Base-by-base conservation (phyloP, 192 early-diverging fungal genomes). In the Fimicolochytrium jonesii region DNA sequence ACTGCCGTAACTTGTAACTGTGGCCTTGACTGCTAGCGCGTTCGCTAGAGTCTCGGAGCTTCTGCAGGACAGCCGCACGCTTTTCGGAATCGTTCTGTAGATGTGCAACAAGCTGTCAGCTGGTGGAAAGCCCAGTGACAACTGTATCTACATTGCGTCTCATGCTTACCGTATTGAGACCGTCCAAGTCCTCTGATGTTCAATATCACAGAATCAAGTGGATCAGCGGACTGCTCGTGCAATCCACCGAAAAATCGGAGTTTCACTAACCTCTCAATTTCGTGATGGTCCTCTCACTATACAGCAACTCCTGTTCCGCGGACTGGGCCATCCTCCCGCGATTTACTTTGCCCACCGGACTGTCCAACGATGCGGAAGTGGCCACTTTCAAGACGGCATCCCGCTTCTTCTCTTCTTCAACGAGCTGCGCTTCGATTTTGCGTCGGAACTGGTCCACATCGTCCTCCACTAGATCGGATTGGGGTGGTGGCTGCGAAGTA, bases 1-100 rank as follows among this genome's bases (percentile, higher is more conserved):
- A 73, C 56, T 78, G 76, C 23, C 70, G 43, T 15, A 55, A 41
- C 45, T 69, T 76, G 49, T 76, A 76, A 6, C 34, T n/a, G 51
- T 82, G 80, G 10, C 79, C 79, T 56, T 72, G 32, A 20, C 70
- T 42, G 3, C 30, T 30, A 22, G 49, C 6, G 20, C 35, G 32
- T 13, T 56, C 53, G 17, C 31, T 34, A 11, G 53, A 17, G 9
- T 56, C 53, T 35, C n/a, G 30, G 0, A 56, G n/a, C 11, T 34
- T 31, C 20, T 34, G 28, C 13, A 34, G 5, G 0, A 34, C 53
- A 5, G 53, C 29, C 13, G 17, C n/a, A 2, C 30, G n/a, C 34
- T 36, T 13, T 35, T 56, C 31, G 13, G 13, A 34, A 35, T 56
- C 53, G 25, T 31, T 15, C 53, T n/a, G n/a, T n/a, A n/a, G n/a